Base-by-base conservation (phyloP, 75 land plant genomes). In the Selaginella tamariscina region DNA sequence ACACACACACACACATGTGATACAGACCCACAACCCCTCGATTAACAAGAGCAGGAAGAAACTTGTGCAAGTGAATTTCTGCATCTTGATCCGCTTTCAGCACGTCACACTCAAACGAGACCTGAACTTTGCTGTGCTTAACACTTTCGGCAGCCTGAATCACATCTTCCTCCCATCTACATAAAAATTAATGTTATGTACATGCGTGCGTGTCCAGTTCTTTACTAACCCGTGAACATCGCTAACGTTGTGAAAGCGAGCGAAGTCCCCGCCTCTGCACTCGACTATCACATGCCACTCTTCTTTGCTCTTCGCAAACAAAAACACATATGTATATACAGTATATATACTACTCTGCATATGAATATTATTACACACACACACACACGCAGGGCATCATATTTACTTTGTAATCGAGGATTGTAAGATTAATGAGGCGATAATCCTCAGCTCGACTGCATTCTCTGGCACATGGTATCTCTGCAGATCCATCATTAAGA, bases 361-460 rank as follows among this genome's bases (percentile, higher is more conserved):
- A 49, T 15, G 11, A 24, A 72, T 54, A 72, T 54, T 21, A 27
- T 55, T 27, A 70, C 54, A 26, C 30, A 54, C 22, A 55, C 8
- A 33, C 22, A 54, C 49, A 27, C 24, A 29, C 68, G 22, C 27
- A n/a, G 18, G 70, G 29, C n/a, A 13, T 26, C 0, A 27, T 24
- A 24, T 24, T 15, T 72, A 93, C 98, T 64, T 69, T 68, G 75
- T 74, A 93, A 68, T 93, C 86, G 31, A 75, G 73, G 62, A 93
- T 74, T 13, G 96, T 77, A 31, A 93, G 86, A 77, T 93, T 85
- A 60, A 93, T 74, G 73, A 93, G 59, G 30, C 93, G 88, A 56
- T 85, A 89, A 68, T 93, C 98, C 76, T 93, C 98, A 33, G 94
- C 98, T 74, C 88, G 83, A 75, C 98, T 93, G 82, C 98, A 93